A percentile compares a stretch with the other conserved stretches of the same genome.
Evolutionary conservation across 257 asterid species (phyloP).

Genomic region (Fraxinus pennsylvanica): DNA sequence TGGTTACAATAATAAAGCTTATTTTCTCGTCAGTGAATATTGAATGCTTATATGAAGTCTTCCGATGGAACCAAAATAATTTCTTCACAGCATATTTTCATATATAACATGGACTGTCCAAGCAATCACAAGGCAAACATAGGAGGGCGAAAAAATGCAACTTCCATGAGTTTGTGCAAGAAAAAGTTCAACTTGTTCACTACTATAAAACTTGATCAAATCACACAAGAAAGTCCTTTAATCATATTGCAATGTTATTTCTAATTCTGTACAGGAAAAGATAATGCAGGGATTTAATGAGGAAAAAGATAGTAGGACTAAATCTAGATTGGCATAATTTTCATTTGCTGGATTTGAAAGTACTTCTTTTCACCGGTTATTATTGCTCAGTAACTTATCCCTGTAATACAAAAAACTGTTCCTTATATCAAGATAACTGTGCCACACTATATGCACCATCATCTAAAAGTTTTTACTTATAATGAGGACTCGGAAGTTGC

Average conservation of each 20-base stretch:
- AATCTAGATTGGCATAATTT: not conserved
- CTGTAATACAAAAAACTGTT: not conserved
- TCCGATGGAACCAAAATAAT: not conserved
- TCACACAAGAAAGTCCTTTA: not conserved
- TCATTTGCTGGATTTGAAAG: not conserved
- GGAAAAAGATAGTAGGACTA: not conserved
- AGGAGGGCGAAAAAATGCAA: not conserved
- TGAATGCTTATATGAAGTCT: not conserved
- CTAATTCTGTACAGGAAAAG: not conserved
- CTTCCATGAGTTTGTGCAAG: not conserved
- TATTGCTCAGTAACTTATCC: not conserved
- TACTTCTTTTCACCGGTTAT: not conserved
- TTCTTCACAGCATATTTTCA: not conserved
- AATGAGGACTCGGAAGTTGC: slow-evolving; percentile 12
- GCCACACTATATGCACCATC: not conserved
- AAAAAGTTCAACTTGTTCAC: not conserved
- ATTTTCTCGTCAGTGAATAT: not conserved
- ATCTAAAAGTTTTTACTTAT: not conserved
- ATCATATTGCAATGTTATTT: not conserved
- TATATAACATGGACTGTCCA: not conserved
- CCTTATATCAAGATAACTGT: not conserved
- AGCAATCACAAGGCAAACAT: not conserved
- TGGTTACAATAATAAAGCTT: not conserved
- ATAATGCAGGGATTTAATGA: not conserved
- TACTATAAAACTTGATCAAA: not conserved